A percentile compares a stretch with the other conserved stretches of the same genome.
Conservation (phyloP, 2,329 filamentous ascomycete genomes). For the Sarocladiaceae sp. region DNA sequence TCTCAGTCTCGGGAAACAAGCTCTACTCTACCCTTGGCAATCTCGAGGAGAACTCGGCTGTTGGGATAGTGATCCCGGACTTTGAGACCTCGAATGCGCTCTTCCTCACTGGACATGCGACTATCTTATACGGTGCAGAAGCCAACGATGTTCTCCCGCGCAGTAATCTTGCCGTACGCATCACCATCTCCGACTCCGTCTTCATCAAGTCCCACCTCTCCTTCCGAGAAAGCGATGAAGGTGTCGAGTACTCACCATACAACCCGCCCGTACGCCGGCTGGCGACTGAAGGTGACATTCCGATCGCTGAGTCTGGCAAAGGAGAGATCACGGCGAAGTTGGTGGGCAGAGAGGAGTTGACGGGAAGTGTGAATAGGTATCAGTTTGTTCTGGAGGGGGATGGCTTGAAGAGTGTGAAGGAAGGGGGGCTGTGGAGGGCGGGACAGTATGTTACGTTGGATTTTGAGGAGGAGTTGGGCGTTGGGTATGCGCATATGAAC, state of each 20-base stretch:
- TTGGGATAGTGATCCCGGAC: slow-evolving; percentile 70
- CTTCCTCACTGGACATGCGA: slow-evolving; percentile 66
- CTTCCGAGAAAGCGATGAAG: slow-evolving; percentile 44
- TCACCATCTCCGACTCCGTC: slow-evolving; percentile 56
- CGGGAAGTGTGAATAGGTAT: slow-evolving; percentile 65
- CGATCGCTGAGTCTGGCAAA: slow-evolving; percentile 12
- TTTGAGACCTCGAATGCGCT: slow-evolving; percentile 69
- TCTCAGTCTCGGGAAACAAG: slow-evolving; percentile 66
- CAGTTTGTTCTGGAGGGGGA: slow-evolving; percentile 30
- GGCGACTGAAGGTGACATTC: slow-evolving; percentile 44
- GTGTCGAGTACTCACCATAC: slow-evolving; percentile 66
- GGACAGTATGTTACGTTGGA: slow-evolving; percentile 78
- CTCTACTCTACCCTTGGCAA: slow-evolving; percentile 84
- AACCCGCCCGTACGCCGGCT: slow-evolving; percentile 70
- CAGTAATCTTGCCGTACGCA: slow-evolving; percentile 67
- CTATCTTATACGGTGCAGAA: slow-evolving; percentile 60
- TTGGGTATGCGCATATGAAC: slow-evolving; percentile 79
- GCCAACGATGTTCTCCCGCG: slow-evolving; percentile 61
- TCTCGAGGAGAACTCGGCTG: slow-evolving; percentile 58
- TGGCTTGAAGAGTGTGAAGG: neutral
- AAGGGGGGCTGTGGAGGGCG: slow-evolving; percentile 46
- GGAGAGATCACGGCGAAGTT: slow-evolving; percentile 46
- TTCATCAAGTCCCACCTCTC: slow-evolving; percentile 63
- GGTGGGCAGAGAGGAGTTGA: slow-evolving; percentile 53
- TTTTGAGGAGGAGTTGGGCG: slow-evolving; percentile 63